These are phyloP conservation scores for Boletus rubropictus DNA, from an alignment of 768 basidiomycete genomes.

Conservation along the genomic window DNA sequence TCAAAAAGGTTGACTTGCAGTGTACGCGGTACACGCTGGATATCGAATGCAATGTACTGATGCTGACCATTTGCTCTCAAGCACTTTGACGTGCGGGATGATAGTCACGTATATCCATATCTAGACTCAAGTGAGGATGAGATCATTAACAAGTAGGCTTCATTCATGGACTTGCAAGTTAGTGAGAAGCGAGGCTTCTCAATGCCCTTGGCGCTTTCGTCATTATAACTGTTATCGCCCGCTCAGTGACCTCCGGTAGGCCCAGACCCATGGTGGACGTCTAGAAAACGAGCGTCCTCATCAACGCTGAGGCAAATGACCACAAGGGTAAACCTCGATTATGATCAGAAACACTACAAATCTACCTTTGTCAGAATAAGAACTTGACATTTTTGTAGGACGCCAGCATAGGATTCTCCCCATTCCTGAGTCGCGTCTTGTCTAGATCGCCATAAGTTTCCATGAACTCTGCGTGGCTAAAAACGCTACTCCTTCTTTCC, in stretches of 20 bases:
- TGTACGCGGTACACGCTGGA: too few relatives aligned
- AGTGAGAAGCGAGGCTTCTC: neutral
- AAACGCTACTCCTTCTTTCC: constrained; percentile 77
- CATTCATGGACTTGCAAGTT: neutral
- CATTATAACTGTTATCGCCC: neutral
- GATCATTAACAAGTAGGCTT: neutral
- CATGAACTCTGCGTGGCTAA: constrained; percentile 86
- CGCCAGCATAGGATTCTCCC: constrained; percentile 84
- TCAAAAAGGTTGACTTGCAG: too few relatives aligned
- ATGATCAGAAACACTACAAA: neutral
- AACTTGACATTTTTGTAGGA: constrained; percentile 95
- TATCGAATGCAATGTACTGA: neutral
- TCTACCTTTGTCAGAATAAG: constrained; percentile 52
- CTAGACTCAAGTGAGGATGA: neutral
- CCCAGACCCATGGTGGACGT: neutral
- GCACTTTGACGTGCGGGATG: neutral
- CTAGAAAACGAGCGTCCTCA: neutral
- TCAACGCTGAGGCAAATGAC: neutral
- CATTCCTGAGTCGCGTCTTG: constrained; percentile 66
- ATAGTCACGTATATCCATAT: neutral
- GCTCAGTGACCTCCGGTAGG: neutral
- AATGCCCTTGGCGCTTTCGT: neutral
- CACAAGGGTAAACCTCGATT: neutral
- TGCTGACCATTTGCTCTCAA: too few relatives aligned
- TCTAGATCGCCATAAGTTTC: constrained; percentile 73